Conservation (phyloP, 139 green algal species). For the Mesotaenium endlicherianum region DNA sequence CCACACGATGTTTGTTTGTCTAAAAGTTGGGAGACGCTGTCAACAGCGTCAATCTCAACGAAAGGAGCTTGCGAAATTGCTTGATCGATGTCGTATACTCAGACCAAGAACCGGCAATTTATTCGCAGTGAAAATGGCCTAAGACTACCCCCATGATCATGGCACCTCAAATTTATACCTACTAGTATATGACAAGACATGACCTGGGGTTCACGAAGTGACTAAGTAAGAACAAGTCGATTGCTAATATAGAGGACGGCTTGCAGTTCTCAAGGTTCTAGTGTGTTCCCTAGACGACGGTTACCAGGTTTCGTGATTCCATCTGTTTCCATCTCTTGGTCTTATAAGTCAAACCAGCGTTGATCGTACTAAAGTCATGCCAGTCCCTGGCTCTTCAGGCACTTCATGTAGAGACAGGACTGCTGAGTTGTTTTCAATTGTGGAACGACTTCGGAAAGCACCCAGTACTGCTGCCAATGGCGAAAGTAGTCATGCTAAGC, state of each 20-base stretch:
- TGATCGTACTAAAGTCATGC: not conserved
- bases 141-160: no score
- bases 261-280: not conserved
- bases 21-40: no score
- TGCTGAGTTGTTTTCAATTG: constrained; percentile 47
- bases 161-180: no score
- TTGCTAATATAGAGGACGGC: not conserved
- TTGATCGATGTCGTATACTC: no score
- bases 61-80: no score
- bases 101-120: no score
- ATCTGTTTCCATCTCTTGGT: not conserved
- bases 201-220: no score
- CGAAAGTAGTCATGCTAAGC: constrained; percentile 52
- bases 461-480: constrained; percentile 25
- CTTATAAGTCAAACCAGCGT: not conserved
- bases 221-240: no score
- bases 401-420: constrained; percentile 47
- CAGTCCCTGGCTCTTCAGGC: not conserved
- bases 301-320: not conserved
- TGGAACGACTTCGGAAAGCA: constrained; percentile 52
- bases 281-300: not conserved
- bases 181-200: no score
- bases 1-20: no score
- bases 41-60: no score
- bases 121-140: no score